Evolutionary conservation across 2,329 filamentous ascomycete species (phyloP).

Genomic region (Penicillium sp.): DNA sequence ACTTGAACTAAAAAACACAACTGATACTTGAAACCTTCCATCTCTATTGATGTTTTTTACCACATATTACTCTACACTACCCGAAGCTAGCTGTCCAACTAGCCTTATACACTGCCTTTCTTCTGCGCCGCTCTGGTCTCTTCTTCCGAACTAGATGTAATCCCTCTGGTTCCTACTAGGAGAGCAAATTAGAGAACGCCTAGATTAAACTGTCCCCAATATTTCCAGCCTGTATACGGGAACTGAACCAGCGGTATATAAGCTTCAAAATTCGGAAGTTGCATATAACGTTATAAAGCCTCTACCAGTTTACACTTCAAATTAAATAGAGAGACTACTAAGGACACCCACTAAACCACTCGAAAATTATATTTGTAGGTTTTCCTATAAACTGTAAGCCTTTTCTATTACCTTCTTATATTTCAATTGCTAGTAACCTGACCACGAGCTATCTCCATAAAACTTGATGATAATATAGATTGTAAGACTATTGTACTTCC

Average conservation of each 20-base stretch:
- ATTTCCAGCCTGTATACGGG: neutral
- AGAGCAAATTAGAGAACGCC: conserved; percentile 1
- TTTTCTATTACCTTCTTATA: neutral
- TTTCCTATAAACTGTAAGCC: neutral
- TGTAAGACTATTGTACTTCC: neutral
- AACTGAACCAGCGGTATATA: neutral
- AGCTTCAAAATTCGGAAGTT: neutral
- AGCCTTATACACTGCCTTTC: conserved; percentile 1
- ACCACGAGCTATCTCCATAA: neutral
- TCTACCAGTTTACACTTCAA: neutral
- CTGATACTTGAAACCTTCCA: neutral
- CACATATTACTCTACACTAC: neutral
- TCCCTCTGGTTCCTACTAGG: neutral
- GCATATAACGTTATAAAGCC: neutral
- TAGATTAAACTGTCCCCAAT: neutral
- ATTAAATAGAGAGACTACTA: neutral
- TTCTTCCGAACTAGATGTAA: conserved; percentile 3
- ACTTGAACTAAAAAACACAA: neutral
- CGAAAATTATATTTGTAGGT: neutral
- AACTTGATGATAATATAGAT: neutral
- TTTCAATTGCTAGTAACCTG: neutral
- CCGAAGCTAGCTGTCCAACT: neutral
- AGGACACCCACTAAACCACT: neutral
- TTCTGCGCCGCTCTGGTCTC: neutral
- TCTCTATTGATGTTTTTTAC: neutral